Conservation (phyloP, 805 yeast species). For the Torulaspora gathmanii region DNA sequence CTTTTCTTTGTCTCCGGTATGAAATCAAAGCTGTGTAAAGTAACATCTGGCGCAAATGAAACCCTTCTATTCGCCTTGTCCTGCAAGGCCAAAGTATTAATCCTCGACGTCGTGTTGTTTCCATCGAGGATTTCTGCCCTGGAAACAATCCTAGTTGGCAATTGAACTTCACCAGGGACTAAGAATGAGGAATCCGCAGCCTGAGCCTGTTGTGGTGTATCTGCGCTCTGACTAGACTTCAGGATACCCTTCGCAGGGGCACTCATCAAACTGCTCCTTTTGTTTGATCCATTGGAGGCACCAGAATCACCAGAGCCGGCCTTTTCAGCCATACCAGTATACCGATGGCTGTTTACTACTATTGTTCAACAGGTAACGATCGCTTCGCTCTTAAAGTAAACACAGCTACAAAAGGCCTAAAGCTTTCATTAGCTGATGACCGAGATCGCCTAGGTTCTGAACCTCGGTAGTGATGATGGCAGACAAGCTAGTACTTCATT, state of each 20-base stretch:
- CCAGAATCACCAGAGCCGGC: neutral
- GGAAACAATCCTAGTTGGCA: constrained; percentile 7
- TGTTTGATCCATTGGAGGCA: neutral
- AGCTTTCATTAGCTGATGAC: too few species aligned
- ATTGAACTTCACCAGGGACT: constrained; percentile 1
- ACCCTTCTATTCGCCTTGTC: constrained; percentile 47
- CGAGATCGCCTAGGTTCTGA: too few species aligned
- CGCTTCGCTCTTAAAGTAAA: neutral
- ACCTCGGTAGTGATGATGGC: too few species aligned
- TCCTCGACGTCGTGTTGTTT: constrained; percentile 32
- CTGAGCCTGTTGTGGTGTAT: constrained; percentile 4
- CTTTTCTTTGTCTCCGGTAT: constrained; percentile 25
- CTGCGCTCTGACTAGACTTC: constrained; percentile 11
- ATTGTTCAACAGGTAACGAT: neutral
- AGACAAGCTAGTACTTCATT: too few species aligned
- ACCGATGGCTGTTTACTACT: neutral
- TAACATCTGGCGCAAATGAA: constrained; percentile 73
- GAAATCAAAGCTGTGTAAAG: constrained; percentile 52
- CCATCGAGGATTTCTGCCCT: constrained; percentile 19
- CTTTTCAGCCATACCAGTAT: neutral
- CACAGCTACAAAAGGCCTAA: neutral
- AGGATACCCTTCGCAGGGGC: constrained; percentile 11
- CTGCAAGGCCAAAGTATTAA: constrained; percentile 19
- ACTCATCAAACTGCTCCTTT: neutral
- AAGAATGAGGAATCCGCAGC: neutral